These are phyloP conservation scores for Rhodosporidiobolus sp. DNA, from an alignment of 768 basidiomycete species.

Conservation along the genomic window DNA sequence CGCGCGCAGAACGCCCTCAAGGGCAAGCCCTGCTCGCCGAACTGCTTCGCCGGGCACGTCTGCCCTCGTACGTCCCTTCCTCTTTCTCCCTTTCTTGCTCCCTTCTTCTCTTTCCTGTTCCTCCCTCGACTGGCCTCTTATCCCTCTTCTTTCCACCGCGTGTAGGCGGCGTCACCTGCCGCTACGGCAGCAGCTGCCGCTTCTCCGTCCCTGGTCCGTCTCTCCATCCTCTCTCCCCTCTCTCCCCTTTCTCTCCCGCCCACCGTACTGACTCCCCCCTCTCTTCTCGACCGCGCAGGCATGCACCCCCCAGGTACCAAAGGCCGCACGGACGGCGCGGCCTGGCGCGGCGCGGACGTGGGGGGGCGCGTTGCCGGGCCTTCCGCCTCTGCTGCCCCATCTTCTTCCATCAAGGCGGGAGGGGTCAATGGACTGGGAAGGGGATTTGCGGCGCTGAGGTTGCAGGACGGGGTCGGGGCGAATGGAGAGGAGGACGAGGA, in stretches of 20 bases:
- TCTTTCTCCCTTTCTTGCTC: background rate
- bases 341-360: background rate
- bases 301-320: constrained; percentile 28
- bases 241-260: background rate
- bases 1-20: constrained; percentile 15
- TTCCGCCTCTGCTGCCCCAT: no score
- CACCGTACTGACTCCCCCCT: background rate
- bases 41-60: constrained; percentile 23
- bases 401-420: no score
- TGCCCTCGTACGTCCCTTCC: constrained; percentile 9
- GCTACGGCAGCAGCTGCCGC: constrained; percentile 18
- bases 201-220: constrained; percentile 23
- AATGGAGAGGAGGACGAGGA: background rate
- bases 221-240: background rate
- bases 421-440: no score
- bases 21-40: constrained; percentile 1
- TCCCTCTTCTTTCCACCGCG: no score
- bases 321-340: constrained; percentile 4
- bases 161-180: background rate
- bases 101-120: no score
- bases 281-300: constrained; percentile 8
- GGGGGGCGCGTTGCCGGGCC: background rate
- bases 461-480: no score
- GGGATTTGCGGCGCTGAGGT: background rate
- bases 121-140: no score